Base-by-base conservation (phyloP, 2,329 filamentous ascomycete species). In the Fusarium chuoi region DNA sequence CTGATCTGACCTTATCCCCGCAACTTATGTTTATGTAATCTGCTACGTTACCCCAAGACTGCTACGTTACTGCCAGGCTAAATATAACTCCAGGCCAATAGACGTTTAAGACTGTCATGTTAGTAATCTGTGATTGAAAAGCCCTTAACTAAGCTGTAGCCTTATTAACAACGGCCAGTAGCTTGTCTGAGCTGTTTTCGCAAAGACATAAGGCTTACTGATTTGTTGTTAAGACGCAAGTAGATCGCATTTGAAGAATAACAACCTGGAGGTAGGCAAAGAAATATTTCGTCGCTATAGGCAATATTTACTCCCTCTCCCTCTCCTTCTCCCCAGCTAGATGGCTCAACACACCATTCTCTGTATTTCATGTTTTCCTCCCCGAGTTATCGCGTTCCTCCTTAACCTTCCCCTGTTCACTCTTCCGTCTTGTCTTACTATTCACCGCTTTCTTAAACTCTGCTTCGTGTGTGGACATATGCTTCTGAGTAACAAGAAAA, bases 331-430 rank as follows among this genome's bases (percentile, higher is more conserved):
- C 33, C 33, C 33, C 33, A 33, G 13, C 33, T 33, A 33, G 12
- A 33, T 33, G 33, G 2, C 5, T 33, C 33, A 33, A 6, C 33
- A 33, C 12, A 33, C 13, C 33, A 6, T 14, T 14, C 33, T 33
- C 4, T 33, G 18, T 11, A 20, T 38, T 38, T 7, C 18, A 5
- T 12, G 2, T 20, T 39, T 39, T 7, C 18, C 18, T 12, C 12
- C 12, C 11, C 11, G 18, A 18, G 17, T n/a, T 41, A 41, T 41
- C 8, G 15, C 15, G 41, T 17, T 42, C 15, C 41, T 17, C 2
- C 6, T 24, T 1, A 5, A 4, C n/a, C 0, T 24, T 42, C 6
- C 6, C 13, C 13, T n/a, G 22, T 15, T 41, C 9, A 41, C 1
- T 41, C 6, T 41, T n/a, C 22, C 8, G 14, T n/a, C 39, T 10